Base-by-base conservation (phyloP, 345 rosid species). In the Salix purpurea region DNA sequence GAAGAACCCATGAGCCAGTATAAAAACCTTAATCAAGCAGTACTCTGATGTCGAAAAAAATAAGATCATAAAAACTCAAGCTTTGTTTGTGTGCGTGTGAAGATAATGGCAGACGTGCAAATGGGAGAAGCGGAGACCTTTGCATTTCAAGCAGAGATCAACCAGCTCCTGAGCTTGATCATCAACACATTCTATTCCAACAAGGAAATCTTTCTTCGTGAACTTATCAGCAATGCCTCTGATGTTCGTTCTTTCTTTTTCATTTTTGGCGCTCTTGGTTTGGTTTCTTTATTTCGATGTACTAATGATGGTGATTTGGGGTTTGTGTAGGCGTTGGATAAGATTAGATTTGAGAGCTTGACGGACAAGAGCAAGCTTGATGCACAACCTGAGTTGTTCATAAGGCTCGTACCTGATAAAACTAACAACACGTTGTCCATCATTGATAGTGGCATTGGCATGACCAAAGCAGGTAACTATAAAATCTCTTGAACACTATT, bases 121-220 rank as follows among this genome's bases (percentile, higher is more conserved):
- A 89, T 92, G 92, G 95, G 86, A 24, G 97, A 91, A 2, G 89
- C 87, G 0, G 98, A 94, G 90, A 92, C 97, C 32, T 94, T 94
- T 42, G 97, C 98, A 0, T 94, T 94, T 79, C 98, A 94, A 72
- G 97, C 98, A 0, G 96, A 94, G 89, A 94, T 94, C 74, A 94
- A 94, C 82, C 97, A 94, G 87, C 90, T 92, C 28, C 74, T 91
- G 44, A 89, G 94, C 79, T 80, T 92, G 86, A 94, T 94, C 81
- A 94, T 94, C 86, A 94, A 94, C 70, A 94, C 97, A 50, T 94
- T 94, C 85, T 91, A 94, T 85, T 92, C 96, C 85, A 94, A 94
- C 89, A 94, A 92, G 69, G 97, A 91, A 88, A 94, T 94, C 48
- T 90, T 90, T 84, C 90, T 89, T 52, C 94, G 94, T 26, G 94